Evolutionary conservation across 1,139 yeast species (phyloP), one percentile per base, ranked within the genome.

Genomic region (Chernovozyma sophiae-reginae): DNA sequence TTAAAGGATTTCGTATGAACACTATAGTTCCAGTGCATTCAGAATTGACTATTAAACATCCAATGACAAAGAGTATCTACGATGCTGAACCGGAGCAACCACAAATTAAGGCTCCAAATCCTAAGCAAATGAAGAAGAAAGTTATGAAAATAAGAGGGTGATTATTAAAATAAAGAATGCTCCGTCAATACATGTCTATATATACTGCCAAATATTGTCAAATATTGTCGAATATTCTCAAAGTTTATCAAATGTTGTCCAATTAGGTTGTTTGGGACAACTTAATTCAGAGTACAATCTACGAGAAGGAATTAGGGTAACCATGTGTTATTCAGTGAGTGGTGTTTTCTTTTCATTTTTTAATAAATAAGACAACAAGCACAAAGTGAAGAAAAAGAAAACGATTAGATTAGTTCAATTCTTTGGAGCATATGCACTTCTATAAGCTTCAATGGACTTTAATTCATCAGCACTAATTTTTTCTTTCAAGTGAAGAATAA

Each of bases 21-120:
- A 76, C 81, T 5, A 80, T 90, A 35, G 87, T 89, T 18, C 98
- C 98, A 13, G 70, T 87, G 24, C 87, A 84, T 52, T 83, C 95
- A 35, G 77, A 81, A 24, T 80, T 83, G 33, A 73, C 90, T 31
- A 73, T 86, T 66, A 90, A 86, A 31, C 92, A 86, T 50, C 96
- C 96, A 37, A 80, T 81, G 73, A 81, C 89, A 2, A 87, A 84
- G 47, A 60, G 72, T 39, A 75, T 85, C 24, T 84, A 85, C 52
- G 82, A 79, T 33, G 79, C 67, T 17, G 58, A 57, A 35, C 72
- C 82, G 19, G 75, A 71, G 28, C 63, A 60, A 34, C 60, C 68
- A 2, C 55, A 62, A 31, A 35, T 48, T 41, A 48, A 58, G 33
- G 47, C 53, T 25, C 51, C 67, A 40, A 60, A 64, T 15, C 73